Evolutionary conservation across 2,329 filamentous ascomycete species (phyloP).

Genomic region (Colletotrichum salicis): DNA sequence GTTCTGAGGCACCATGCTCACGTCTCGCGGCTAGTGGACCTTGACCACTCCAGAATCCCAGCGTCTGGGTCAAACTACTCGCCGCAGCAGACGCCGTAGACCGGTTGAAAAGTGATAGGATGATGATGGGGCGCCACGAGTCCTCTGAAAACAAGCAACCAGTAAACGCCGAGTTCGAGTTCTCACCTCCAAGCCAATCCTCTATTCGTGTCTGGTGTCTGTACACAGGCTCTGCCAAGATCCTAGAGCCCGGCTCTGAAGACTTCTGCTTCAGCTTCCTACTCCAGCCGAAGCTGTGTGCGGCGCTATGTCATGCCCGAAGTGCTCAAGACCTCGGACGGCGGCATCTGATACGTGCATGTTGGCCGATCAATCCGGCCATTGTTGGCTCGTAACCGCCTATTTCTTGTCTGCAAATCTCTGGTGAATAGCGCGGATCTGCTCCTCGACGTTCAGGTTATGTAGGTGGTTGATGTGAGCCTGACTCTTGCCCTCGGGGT

Average conservation of each 20-base stretch:
- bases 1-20: background rate
- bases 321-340: background rate
- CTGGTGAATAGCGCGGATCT: constrained; percentile 75
- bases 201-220: background rate
- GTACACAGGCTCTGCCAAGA: background rate
- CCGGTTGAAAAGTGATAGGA: background rate
- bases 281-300: background rate
- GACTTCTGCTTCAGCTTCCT: background rate
- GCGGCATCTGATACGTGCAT: background rate
- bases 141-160: background rate
- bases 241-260: background rate
- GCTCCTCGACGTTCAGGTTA: constrained; percentile 83
- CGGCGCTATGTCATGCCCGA: background rate
- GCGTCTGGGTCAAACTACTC: background rate
- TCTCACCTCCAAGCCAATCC: constrained; percentile 4
- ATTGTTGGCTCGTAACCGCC: background rate
- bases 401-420: constrained; percentile 53
- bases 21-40: background rate
- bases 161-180: background rate
- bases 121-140: background rate
- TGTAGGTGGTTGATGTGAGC: constrained; percentile 68
- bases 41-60: background rate
- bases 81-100: background rate
- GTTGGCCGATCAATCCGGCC: background rate
- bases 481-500: constrained; percentile 58